Evolutionary conservation across 2,329 filamentous ascomycete species (phyloP).

Genomic region (Rhynchosporium secalis): DNA sequence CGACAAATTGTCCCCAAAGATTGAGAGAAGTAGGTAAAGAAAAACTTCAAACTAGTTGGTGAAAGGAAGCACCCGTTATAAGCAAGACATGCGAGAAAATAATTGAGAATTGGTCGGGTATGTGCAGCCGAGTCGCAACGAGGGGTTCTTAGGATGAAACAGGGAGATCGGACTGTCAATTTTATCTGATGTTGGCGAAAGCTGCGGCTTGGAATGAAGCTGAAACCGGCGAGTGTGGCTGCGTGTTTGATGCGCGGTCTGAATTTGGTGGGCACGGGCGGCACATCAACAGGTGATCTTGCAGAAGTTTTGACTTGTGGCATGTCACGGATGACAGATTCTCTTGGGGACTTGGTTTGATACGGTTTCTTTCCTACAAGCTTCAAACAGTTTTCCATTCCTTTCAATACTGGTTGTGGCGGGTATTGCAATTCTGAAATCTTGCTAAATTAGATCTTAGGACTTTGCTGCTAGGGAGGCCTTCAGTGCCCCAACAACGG

Average conservation of each 20-base stretch:
- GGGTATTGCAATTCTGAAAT: not conserved
- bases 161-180: slow-evolving; percentile 7
- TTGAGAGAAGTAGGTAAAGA: not conserved
- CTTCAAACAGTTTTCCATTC: not conserved
- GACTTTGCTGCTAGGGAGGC: slow-evolving; percentile 30
- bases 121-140: too few relatives aligned
- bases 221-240: not conserved
- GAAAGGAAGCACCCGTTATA: not conserved
- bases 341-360: not conserved
- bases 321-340: not conserved
- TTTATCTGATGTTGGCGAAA: slow-evolving; percentile 9
- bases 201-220: slow-evolving; percentile 3
- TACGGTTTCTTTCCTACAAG: not conserved
- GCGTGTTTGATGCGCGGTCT: slow-evolving; percentile 7
- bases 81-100: too few relatives aligned
- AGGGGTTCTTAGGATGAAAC: slow-evolving; percentile 6
- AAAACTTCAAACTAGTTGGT: not conserved
- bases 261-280: not conserved
- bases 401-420: not conserved
- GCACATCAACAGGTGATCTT: slow-evolving; percentile 7
- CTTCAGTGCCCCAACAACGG: slow-evolving; percentile 41
- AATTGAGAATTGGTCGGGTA: too few relatives aligned
- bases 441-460: not conserved
- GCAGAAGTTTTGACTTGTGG: not conserved
- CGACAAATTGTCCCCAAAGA: not conserved